These are phyloP conservation scores for Stenocarpella maydis DNA, from an alignment of 2,329 filamentous ascomycete species.

Conservation along the genomic window DNA sequence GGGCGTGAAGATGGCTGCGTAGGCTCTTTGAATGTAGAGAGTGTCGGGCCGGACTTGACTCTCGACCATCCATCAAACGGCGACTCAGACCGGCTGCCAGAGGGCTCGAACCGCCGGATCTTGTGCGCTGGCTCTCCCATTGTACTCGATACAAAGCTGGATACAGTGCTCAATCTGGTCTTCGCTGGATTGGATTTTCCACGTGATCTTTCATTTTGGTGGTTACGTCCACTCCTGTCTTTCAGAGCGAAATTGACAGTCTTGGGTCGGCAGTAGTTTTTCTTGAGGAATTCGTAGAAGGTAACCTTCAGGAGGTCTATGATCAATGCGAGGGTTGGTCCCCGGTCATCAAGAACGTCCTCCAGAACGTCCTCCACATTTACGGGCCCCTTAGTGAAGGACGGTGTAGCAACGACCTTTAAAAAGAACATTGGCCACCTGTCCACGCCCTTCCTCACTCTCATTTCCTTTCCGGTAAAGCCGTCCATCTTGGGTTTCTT, in stretches of 20 bases:
- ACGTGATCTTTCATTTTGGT: neutral
- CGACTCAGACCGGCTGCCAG: slow-evolving; percentile 36
- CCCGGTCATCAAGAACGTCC: slow-evolving; percentile 55
- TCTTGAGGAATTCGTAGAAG: slow-evolving; percentile 77
- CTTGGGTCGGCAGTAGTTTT: slow-evolving; percentile 72
- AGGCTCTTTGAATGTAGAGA: slow-evolving; percentile 41
- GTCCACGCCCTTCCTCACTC: slow-evolving; percentile 73
- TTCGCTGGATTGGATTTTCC: neutral
- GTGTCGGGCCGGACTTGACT: slow-evolving; percentile 40
- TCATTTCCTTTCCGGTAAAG: slow-evolving; percentile 60
- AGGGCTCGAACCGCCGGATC: neutral
- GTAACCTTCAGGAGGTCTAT: slow-evolving; percentile 73
- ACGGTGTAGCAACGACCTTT: slow-evolving; percentile 57
- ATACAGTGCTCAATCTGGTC: neutral
- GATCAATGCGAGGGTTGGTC: slow-evolving; percentile 62
- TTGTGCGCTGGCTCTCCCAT: slow-evolving; percentile 19
- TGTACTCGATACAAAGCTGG: neutral
- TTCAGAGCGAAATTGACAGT: slow-evolving; percentile 11
- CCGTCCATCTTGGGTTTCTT: slow-evolving; percentile 51
- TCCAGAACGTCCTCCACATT: slow-evolving; percentile 53
- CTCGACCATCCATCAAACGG: slow-evolving; percentile 51
- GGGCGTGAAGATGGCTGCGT: slow-evolving; percentile 18
- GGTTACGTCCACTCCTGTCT: neutral
- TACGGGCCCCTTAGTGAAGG: slow-evolving; percentile 1
- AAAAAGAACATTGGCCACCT: slow-evolving; percentile 90